Evolutionary conservation across 73 alveolate species (phyloP), one percentile per base, ranked within the genome.

Genomic region (Paramecium biaurelia): DNA sequence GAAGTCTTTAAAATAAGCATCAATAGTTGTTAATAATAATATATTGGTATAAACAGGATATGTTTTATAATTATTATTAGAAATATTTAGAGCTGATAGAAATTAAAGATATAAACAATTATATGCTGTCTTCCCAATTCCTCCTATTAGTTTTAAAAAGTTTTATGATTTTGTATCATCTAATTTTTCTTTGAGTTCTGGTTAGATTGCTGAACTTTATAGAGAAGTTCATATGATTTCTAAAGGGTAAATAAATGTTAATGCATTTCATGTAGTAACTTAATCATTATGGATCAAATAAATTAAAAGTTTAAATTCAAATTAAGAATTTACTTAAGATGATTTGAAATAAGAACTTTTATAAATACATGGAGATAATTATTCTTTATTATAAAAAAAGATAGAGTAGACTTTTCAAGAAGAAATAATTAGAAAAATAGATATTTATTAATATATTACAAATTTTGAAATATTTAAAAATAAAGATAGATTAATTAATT

Each of bases 211-310:
- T 30, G 85, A 67, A 32, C 21, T 67, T 12, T 67, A 14, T 14
- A 67, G 85, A 67, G 85, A 67, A 67, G 47, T 34, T 0, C 47
- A 32, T 67, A 67, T 67, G 85, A 67, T 67, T 14, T 67, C 85
- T 2, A 67, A 67, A 28, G 85, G 85, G 2, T 6, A 32, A 28
- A 28, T 34, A 14, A 67, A 67, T 67, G 53, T 67, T 14, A 67
- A 67, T 67, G 41, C 85, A 0, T 67, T 67, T 34, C 26, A 32
- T 24, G 47, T 53, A 53, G 68, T 34, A 53, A 53, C 30, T 53
- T 53, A 53, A 53, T 53, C 3, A 4, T 18, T 53, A 4, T 53
- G 68, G 68, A 53, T 53, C 1, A 53, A 53, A n/a, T 53, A 53
- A 53, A 53, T 53, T 18, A 53, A 53, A n/a, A 53, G 12, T 53